A percentile compares a stretch with the other conserved stretches of the same genome.
Evolutionary conservation across 441 rosid genomes (phyloP).

Genomic region (Erodium trifolium): DNA sequence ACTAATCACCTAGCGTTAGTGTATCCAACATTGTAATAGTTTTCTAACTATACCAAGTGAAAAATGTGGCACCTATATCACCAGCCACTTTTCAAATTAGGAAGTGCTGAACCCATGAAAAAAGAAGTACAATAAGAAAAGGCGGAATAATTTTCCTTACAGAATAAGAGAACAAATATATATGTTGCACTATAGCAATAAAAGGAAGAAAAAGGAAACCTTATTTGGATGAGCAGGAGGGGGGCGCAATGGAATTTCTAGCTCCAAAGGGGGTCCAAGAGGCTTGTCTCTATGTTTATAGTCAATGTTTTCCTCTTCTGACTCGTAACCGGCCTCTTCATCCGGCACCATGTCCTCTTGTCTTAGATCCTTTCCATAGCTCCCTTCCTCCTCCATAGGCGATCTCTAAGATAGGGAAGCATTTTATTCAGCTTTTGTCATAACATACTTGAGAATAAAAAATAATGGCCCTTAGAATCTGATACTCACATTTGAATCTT

Average conservation of each 20-base stretch:
- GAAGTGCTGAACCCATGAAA: background rate
- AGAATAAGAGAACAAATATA: background rate
- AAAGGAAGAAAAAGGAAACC: slow-evolving; percentile 30
- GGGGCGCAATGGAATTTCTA: slow-evolving; percentile 69
- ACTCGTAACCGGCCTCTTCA: slow-evolving; percentile 72
- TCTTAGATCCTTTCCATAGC: slow-evolving; percentile 54
- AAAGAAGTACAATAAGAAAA: background rate
- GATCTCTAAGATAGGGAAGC: slow-evolving; percentile 44
- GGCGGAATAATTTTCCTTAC: background rate
- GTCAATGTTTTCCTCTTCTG: slow-evolving; percentile 77
- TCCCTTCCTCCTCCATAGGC: slow-evolving; percentile 72
- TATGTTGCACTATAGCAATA: background rate
- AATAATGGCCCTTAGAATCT: background rate
- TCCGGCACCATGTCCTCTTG: slow-evolving; percentile 70
- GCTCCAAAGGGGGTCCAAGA: slow-evolving; percentile 79
- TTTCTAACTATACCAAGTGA: background rate
- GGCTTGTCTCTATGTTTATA: slow-evolving; percentile 74
- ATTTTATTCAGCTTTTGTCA: background rate
- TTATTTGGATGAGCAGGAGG: slow-evolving; percentile 76
- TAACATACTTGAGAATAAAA: background rate
- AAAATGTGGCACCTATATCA: slow-evolving; percentile 1
- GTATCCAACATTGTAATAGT: background rate
- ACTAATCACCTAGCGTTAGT: background rate
- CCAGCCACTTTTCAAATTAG: background rate
- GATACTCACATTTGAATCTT: slow-evolving; percentile 54